These are phyloP conservation scores for Heterobasidion parviporum DNA, from an alignment of 1,284 basidiomycete genomes.

Conservation along the genomic window DNA sequence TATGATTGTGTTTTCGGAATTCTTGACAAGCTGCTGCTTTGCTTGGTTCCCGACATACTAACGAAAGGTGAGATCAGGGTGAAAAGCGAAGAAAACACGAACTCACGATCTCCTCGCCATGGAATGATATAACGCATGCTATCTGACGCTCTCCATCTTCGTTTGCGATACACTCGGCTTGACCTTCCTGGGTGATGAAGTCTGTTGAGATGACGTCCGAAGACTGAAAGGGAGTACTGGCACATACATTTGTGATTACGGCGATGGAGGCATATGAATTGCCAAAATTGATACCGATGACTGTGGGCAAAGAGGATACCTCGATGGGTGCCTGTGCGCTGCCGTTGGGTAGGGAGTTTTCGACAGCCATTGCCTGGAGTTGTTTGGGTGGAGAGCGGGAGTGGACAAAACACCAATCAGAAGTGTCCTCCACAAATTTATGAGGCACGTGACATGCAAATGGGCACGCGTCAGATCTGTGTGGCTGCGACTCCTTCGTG, in stretches of 20 bases:
- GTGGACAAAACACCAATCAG: neutral
- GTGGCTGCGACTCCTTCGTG: neutral
- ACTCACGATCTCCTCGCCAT: constrained; percentile 82
- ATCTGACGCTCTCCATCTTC: constrained; percentile 99
- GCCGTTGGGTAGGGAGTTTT: constrained; percentile 26
- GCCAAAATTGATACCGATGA: constrained; percentile 96
- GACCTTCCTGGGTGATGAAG: constrained; percentile 55
- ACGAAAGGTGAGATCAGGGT: too few species aligned
- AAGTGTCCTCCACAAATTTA: neutral
- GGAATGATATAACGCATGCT: constrained; percentile 89
- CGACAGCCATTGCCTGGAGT: constrained; percentile 16
- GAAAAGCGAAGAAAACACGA: neutral
- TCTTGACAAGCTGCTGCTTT: constrained; percentile 92
- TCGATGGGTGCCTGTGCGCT: constrained; percentile 24
- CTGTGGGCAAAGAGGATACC: constrained; percentile 34
- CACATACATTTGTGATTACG: constrained; percentile 82
- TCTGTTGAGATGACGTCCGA: too few species aligned
- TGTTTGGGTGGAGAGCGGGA: neutral
- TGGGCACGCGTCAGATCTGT: too few species aligned
- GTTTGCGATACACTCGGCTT: constrained; percentile 93
- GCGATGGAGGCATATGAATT: constrained; percentile 95
- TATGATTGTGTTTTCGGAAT: constrained; percentile 89
- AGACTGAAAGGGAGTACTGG: too few species aligned
- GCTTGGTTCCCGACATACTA: constrained; percentile 97
- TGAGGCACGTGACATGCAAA: neutral